Conservation (phyloP, 2,329 filamentous ascomycete species). For the Trichoderma arundinaceum region DNA sequence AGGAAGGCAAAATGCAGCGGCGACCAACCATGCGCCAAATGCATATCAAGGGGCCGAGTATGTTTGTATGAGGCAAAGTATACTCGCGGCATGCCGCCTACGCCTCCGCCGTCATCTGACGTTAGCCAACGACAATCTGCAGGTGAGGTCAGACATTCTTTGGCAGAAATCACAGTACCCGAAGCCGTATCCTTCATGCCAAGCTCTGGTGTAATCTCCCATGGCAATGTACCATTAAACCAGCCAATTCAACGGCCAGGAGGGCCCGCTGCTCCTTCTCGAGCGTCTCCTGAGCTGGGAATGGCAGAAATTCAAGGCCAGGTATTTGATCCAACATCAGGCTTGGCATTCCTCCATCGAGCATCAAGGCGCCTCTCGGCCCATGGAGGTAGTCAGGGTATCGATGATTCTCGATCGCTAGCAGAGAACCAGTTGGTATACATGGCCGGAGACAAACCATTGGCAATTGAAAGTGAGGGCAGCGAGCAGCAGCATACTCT, state of each 20-base stretch:
- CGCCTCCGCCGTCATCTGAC: slow-evolving; percentile 39
- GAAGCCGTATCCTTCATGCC: background rate
- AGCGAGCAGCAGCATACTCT: slow-evolving; percentile 46
- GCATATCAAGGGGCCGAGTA: slow-evolving; percentile 37
- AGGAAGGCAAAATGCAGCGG: slow-evolving; percentile 41
- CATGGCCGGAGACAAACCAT: slow-evolving; percentile 58
- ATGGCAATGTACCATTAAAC: background rate
- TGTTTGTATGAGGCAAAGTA: slow-evolving; percentile 45
- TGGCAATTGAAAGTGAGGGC: slow-evolving; percentile 40
- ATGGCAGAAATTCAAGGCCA: slow-evolving; percentile 59
- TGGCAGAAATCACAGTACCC: background rate
- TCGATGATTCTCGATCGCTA: slow-evolving; percentile 34
- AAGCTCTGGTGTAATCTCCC: background rate
- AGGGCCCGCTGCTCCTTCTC: slow-evolving; percentile 43
- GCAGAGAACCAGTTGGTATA: slow-evolving; percentile 52
- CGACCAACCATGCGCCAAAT: slow-evolving; percentile 44
- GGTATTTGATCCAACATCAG: slow-evolving; percentile 58
- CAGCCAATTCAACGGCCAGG: background rate
- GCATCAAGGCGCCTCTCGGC: slow-evolving; percentile 57
- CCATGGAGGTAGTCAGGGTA: slow-evolving; percentile 42
- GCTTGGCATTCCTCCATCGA: slow-evolving; percentile 58
- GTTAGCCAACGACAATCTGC: slow-evolving; percentile 2
- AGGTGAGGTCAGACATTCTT: background rate
- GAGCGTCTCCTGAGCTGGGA: slow-evolving; percentile 51
- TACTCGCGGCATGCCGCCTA: slow-evolving; percentile 44